Evolutionary conservation across 805 yeast genomes (phyloP), one percentile per base, ranked within the genome.

Genomic region (Starmera dryadoides): DNA sequence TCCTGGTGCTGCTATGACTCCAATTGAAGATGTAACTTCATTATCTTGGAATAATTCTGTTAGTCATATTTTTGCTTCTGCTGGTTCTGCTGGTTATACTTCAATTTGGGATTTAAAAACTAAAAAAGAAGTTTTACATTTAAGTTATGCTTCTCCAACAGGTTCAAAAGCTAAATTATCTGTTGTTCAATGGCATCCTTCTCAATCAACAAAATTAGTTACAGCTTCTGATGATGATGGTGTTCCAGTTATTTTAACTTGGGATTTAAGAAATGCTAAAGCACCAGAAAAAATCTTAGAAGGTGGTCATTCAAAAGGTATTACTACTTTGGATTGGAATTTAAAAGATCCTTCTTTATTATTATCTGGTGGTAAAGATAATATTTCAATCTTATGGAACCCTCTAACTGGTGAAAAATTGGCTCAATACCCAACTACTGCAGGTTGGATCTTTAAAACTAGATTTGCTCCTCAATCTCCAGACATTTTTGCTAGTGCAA

Each of bases 201-300:
- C 73, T 33, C 81, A 81, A 63, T 78, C 91, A 42, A 91, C 98
- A 14, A 82, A 78, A 57, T 74, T 93, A 42, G 79, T 85, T 21
- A 91, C 98, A 20, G 96, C 95, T 21, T 80, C 93, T 22, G 88
- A 82, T 43, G 75, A 78, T 42, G 97, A 89, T 60, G 67, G 72
- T 17, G 76, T 77, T 37, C 95, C 98, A 11, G 73, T 84, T 25
- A 79, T 93, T 39, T 64, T 87, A 47, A 70, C 91, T 14, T 93
- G 98, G 98, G 97, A 93, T 66, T 72, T 93, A 56, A 78, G 97
- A 62, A 91, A 93, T 58, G 79, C 96, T 22, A 82, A 84, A 53
- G 86, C 83, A n/a, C 99, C 99, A 8, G 88, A 86, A 56, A 65
- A 64, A 42, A 67, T 83, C 28, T 61, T 89, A 52, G 63, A 62